phyloP scores from a whole-genome alignment of 768 basidiomycete genomes.

The Mycena floridula region DNA sequence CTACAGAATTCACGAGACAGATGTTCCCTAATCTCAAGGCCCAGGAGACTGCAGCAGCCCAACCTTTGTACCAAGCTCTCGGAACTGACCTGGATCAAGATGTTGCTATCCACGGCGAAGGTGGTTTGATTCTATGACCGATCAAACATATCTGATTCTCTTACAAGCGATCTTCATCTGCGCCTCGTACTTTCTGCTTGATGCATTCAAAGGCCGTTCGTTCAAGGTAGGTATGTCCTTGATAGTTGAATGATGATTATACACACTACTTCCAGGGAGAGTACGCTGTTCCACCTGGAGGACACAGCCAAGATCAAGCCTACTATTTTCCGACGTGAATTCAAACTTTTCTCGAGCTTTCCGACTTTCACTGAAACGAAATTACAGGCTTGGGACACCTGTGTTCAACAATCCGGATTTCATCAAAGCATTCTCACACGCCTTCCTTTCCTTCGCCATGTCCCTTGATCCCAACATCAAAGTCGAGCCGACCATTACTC shows the following conservation, averaged over 20 bases:
- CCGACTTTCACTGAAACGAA: neutral
- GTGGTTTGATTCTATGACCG: constrained; percentile 7
- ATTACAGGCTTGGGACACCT: neutral
- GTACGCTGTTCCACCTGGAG: constrained; percentile 20
- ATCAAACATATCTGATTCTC: neutral
- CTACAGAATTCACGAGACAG: constrained; percentile 13
- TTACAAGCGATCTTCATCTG: constrained; percentile 27
- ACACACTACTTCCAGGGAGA: constrained; percentile 9
- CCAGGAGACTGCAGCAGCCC: constrained; percentile 6
- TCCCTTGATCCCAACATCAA: too few species aligned
- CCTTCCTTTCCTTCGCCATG: too few species aligned
- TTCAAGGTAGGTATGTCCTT: constrained; percentile 23
- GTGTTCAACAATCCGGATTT: constrained; percentile 16
- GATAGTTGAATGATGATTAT: neutral
- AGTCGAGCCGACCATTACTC: constrained; percentile 12
- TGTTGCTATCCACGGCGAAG: constrained; percentile 18
- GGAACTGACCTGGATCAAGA: constrained; percentile 13
- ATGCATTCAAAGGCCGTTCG: constrained; percentile 19
- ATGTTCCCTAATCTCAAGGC: constrained; percentile 18
- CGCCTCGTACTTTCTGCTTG: constrained; percentile 24
- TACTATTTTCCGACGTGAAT: constrained; percentile 13
- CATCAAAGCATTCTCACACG: constrained; percentile 11
- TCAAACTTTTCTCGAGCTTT: neutral
- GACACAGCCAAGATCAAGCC: constrained; percentile 9
- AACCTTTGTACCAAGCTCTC: constrained; percentile 10